A percentile compares a stretch with the other conserved stretches of the same genome.
phyloP scores from a whole-genome alignment of 2,329 filamentous ascomycete genomes.

The Aureobasidium sp. region DNA sequence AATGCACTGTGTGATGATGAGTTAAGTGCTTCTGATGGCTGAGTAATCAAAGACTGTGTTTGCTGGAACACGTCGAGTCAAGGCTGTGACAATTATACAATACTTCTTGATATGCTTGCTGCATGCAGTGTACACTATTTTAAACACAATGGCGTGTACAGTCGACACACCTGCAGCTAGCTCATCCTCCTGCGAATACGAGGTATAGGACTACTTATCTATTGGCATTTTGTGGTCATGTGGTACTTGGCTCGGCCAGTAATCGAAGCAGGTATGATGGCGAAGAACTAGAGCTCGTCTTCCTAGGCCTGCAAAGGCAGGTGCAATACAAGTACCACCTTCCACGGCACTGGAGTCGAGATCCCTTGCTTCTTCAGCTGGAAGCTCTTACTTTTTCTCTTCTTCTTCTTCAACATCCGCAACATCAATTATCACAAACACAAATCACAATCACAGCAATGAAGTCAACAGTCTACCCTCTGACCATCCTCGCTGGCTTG shows the following conservation, averaged over 20 bases:
- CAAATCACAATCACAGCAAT: neutral
- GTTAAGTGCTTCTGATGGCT: too few relatives aligned
- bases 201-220: neutral
- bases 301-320: neutral
- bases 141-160: neutral
- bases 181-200: neutral
- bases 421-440: conserved; percentile 1
- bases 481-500: neutral
- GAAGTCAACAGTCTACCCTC: neutral
- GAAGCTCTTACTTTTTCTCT: neutral
- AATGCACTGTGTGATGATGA: neutral
- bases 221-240: neutral
- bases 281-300: neutral
- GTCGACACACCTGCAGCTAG: neutral
- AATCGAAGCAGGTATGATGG: neutral
- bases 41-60: neutral
- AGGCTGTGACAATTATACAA: too few relatives aligned
- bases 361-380: neutral
- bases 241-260: neutral
- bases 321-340: neutral
- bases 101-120: too few relatives aligned
- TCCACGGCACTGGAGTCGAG: neutral
- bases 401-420: neutral
- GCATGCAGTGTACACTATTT: too few relatives aligned
- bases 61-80: neutral